These are phyloP conservation scores for Inga leiocalycina DNA, from an alignment of 306 rosid species.

Conservation along the genomic window DNA sequence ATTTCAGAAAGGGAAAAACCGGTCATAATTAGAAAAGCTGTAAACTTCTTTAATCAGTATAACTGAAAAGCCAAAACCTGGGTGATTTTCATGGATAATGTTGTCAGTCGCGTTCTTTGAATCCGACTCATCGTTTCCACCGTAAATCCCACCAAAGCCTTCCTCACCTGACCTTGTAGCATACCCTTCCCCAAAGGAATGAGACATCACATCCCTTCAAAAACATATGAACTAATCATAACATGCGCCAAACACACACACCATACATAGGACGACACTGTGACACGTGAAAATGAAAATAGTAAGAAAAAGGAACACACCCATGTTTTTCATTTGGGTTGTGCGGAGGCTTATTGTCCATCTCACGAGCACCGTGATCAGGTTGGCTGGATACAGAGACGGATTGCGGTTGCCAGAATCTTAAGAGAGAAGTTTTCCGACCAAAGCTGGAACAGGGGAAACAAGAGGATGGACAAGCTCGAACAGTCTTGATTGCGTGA, in stretches of 20 bases:
- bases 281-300: neutral
- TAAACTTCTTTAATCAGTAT: neutral
- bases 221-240: neutral
- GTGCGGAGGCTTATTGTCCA: constrained; percentile 49
- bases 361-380: constrained; percentile 18
- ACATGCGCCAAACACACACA: neutral
- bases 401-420: constrained; percentile 35
- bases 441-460: constrained; percentile 36
- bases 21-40: neutral
- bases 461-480: constrained; percentile 18
- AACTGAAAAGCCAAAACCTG: constrained; percentile 40
- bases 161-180: constrained; percentile 79
- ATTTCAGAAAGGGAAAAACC: neutral
- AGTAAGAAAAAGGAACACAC: constrained; percentile 31
- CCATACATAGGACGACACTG: neutral
- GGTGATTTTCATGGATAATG: constrained; percentile 66
- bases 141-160: constrained; percentile 83
- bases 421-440: constrained; percentile 33
- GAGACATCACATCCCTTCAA: constrained; percentile 75
- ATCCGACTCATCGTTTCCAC: constrained; percentile 37
- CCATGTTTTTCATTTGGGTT: constrained; percentile 45
- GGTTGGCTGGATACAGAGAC: constrained; percentile 27
- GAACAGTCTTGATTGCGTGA: constrained; percentile 1
- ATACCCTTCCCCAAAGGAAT: constrained; percentile 85
- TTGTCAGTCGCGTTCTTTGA: constrained; percentile 33